phyloP scores from a whole-genome alignment of 495 filamentous ascomycete genomes.

The Penicillium lividum region DNA sequence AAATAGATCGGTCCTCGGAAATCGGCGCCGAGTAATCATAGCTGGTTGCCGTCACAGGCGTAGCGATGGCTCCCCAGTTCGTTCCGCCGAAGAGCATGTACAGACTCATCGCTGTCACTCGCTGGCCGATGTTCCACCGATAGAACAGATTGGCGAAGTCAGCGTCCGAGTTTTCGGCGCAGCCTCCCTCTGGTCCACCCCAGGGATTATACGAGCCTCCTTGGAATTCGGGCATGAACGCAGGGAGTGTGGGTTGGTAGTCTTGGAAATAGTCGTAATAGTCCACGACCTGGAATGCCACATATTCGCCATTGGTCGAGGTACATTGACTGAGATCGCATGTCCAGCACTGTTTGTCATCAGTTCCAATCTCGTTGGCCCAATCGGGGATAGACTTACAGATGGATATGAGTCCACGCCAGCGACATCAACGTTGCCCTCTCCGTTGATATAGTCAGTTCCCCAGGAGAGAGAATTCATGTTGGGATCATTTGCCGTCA shows the following conservation, averaged over 20 bases:
- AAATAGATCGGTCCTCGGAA: slow-evolving; percentile 57
- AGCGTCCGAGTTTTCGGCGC: slow-evolving; percentile 45
- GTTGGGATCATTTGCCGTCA: slow-evolving; percentile 58
- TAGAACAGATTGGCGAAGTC: slow-evolving; percentile 64
- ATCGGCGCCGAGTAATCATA: slow-evolving; percentile 65
- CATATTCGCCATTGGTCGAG: slow-evolving; percentile 54
- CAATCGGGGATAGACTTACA: slow-evolving; percentile 14
- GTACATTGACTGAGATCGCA: slow-evolving; percentile 59
- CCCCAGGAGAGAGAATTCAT: slow-evolving; percentile 55
- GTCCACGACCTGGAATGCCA: slow-evolving; percentile 51
- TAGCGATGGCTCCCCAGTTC: slow-evolving; percentile 54
- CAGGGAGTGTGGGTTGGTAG: slow-evolving; percentile 52
- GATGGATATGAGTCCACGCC: slow-evolving; percentile 61
- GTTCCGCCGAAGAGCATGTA: slow-evolving; percentile 67
- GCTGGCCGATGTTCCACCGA: slow-evolving; percentile 56
- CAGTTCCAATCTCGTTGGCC: neutral
- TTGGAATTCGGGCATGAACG: slow-evolving; percentile 64
- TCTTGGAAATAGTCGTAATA: slow-evolving; percentile 60
- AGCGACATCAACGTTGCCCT: slow-evolving; percentile 58
- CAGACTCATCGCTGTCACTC: slow-evolving; percentile 53
- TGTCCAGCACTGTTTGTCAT: slow-evolving; percentile 54
- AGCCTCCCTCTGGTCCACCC: slow-evolving; percentile 57
- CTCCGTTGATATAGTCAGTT: slow-evolving; percentile 51
- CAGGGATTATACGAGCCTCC: slow-evolving; percentile 65
- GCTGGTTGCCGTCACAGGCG: slow-evolving; percentile 49